phyloP scores from a whole-genome alignment of 495 filamentous ascomycete species.

The Podospora comata region DNA sequence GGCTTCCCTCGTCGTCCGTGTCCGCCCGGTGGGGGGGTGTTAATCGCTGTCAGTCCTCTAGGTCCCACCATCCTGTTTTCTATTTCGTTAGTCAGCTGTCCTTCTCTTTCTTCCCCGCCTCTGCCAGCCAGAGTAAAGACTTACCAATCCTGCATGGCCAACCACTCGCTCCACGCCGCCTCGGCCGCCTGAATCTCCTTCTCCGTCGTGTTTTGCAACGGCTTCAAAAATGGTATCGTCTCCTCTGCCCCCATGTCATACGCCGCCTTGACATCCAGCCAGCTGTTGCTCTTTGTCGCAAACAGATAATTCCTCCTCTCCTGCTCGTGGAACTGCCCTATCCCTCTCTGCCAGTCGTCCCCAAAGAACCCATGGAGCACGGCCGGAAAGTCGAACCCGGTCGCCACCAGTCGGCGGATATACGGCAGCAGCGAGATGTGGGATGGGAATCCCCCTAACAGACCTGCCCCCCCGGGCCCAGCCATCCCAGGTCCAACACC shows the following conservation, averaged over 20 bases:
- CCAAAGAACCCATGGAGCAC: constrained; percentile 94
- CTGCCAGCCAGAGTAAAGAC: neutral
- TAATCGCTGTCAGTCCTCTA: constrained; percentile 36
- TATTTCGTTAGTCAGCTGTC: constrained; percentile 4
- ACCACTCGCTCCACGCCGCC: constrained; percentile 76
- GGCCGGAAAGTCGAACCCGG: constrained; percentile 80
- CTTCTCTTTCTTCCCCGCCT: neutral
- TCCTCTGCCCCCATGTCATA: constrained; percentile 84
- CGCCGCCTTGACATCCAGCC: constrained; percentile 79
- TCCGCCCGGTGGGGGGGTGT: constrained; percentile 2
- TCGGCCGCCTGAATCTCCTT: constrained; percentile 83
- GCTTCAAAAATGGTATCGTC: constrained; percentile 79
- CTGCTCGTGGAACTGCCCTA: constrained; percentile 80
- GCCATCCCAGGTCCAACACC: constrained; percentile 3
- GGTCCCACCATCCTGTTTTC: constrained; percentile 63
- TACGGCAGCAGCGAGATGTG: constrained; percentile 81
- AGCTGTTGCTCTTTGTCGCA: constrained; percentile 85
- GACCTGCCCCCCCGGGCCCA: no score
- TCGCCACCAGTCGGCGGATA: constrained; percentile 84
- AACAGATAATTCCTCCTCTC: constrained; percentile 94
- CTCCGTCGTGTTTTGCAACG: constrained; percentile 68
- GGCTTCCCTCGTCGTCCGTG: constrained; percentile 12
- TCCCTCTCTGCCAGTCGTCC: constrained; percentile 76
- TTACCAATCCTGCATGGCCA: constrained; percentile 89
- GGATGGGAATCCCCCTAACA: neutral